Evolutionary conservation across 2,329 filamentous ascomycete genomes (phyloP), one percentile per base, ranked within the genome.

Genomic region (Fusarium avenaceum): DNA sequence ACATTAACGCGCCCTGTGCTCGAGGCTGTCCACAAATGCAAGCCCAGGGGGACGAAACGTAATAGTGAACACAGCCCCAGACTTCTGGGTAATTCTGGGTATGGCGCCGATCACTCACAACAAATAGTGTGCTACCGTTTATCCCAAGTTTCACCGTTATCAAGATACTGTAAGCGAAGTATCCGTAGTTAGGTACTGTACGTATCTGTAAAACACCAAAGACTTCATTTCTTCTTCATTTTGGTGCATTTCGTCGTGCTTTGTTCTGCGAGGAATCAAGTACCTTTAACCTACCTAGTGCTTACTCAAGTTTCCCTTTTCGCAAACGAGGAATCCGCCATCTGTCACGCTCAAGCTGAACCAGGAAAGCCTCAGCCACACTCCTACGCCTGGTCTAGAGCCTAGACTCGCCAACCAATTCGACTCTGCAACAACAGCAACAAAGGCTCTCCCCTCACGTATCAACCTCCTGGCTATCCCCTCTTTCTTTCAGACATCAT

Each of bases 341-440:
- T 65, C 54, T 38, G 38, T 56, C 39, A 66, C 65, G 65, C 48
- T 54, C 22, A 28, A 38, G 51, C 53, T 50, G 58, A 63, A 56
- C 26, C 32, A 44, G 48, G 48, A 50, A 50, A 69, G 65, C 61
- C 61, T 69, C 61, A 69, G 66, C 66, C 66, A 57, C 59, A 60
- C 53, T 35, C 55, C 26, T 33, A 60, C 33, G 20, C 47, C 38
- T 54, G 22, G 22, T 35, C 44, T 30, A 11, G 33, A 62, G 51
- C 51, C 51, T 47, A 56, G 50, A 46, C 42, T 55, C 48, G 48
- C 53, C 62, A 67, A 53, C 63, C 42, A 54, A 59, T 55, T 59
- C 53, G 14, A 45, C 32, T 63, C 35, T 44, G 39, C 48, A 32
- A 46, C 28, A 28, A 43, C 33, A 30, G 30, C 47, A 30, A 52